Percentiles rank a stretch among this genome's conserved stretches.
Evolutionary conservation across 495 filamentous ascomycete genomes (phyloP).

Genomic region (Penicillium waksmanii): DNA sequence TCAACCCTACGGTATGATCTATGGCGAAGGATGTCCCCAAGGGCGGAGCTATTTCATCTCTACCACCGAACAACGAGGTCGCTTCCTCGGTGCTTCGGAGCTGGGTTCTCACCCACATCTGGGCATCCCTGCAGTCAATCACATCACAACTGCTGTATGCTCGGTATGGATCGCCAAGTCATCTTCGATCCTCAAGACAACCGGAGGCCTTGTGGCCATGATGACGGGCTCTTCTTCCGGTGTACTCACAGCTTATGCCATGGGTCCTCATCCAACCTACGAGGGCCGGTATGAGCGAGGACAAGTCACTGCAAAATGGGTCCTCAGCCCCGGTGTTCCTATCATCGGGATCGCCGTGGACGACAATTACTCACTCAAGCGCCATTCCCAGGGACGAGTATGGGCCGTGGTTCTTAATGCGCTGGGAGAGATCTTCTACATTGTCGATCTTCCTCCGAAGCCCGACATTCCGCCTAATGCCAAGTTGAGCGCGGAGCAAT

Average conservation of each 20-base stretch:
- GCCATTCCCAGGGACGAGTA: conserved; percentile 68
- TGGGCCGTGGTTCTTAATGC: conserved; percentile 92
- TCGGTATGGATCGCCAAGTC: conserved; percentile 94
- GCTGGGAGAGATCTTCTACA: conserved; percentile 86
- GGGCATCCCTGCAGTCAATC: conserved; percentile 74
- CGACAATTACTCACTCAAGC: conserved; percentile 70
- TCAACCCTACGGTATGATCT: conserved; percentile 79
- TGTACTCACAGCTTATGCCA: conserved; percentile 79
- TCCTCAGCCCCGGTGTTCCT: conserved; percentile 88
- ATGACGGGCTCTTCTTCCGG: conserved; percentile 84
- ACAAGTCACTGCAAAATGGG: conserved; percentile 83
- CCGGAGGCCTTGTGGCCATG: conserved; percentile 79
- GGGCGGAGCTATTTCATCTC: conserved; percentile 78
- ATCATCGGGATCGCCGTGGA: conserved; percentile 87
- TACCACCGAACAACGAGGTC: conserved; percentile 76
- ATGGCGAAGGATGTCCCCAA: conserved; percentile 81
- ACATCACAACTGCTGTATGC: conserved; percentile 63
- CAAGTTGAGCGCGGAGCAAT: conserved; percentile 42
- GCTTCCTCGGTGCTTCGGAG: conserved; percentile 62
- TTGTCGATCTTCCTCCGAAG: conserved; percentile 66
- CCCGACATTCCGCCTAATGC: conserved; percentile 28
- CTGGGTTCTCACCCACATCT: conserved; percentile 51
- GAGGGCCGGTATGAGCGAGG: conserved; percentile 70
- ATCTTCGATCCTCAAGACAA: conserved; percentile 65
- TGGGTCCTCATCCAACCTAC: conserved; percentile 68